Conservation (phyloP, 139 green algal genomes). For the Micractinium conductrix region DNA sequence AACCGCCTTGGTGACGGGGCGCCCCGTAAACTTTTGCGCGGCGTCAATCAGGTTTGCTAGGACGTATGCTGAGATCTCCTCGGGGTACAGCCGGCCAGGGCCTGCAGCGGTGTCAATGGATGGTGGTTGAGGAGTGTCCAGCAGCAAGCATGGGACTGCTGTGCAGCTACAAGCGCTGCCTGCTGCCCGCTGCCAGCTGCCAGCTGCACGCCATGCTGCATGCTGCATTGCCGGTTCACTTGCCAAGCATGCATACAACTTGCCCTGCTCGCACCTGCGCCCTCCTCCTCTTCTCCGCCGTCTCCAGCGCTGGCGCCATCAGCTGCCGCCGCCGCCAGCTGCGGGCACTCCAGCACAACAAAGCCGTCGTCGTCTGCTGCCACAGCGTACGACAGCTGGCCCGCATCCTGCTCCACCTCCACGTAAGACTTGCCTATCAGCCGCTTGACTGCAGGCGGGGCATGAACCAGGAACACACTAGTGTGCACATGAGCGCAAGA, state of each 20-base stretch:
- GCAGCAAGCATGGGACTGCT: no score
- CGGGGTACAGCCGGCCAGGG: constrained; percentile 61
- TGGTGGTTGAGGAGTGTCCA: no score
- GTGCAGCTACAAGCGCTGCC: no score
- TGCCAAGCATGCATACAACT: no score
- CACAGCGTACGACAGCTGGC: constrained; percentile 57
- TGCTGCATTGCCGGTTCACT: no score
- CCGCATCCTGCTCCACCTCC: constrained; percentile 62
- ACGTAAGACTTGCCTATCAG: constrained; percentile 70
- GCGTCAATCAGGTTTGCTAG: constrained; percentile 70
- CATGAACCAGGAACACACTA: no score
- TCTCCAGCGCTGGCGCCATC: neutral
- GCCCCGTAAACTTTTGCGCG: constrained; percentile 47
- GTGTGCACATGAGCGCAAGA: no score
- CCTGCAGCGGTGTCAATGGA: no score
- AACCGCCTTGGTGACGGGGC: constrained; percentile 75
- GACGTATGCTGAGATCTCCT: constrained; percentile 79
- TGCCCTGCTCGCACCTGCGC: neutral
- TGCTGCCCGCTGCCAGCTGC: no score
- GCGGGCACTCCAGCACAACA: constrained; percentile 28
- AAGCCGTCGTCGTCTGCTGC: constrained; percentile 27
- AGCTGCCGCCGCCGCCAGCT: neutral
- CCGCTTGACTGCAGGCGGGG: constrained; percentile 83
- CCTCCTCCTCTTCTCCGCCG: neutral
- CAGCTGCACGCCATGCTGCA: no score